Evolutionary conservation across 352 stramenopile genomes (phyloP).

Genomic region (Pelagophyceae sp.): DNA sequence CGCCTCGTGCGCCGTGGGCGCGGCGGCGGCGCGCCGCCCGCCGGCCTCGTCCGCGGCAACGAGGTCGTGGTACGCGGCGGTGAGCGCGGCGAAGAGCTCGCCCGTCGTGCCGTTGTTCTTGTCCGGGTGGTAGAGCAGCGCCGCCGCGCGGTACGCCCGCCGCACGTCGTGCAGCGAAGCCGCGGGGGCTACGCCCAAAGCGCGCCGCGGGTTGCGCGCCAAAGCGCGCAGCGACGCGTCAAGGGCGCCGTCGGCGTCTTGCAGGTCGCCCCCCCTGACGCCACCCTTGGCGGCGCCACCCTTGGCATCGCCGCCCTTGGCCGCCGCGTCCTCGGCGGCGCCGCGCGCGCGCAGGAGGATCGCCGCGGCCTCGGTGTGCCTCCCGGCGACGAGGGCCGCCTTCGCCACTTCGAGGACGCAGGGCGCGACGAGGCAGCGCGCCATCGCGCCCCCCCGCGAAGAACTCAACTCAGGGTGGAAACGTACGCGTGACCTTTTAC

Average conservation of each 20-base stretch:
- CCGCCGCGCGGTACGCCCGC: neutral
- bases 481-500: too few relatives aligned
- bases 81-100: conserved; percentile 12
- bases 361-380: neutral
- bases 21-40: neutral
- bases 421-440: neutral
- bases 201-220: neutral
- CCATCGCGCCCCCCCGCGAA: too few relatives aligned
- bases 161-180: neutral
- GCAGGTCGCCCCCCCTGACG: too few relatives aligned
- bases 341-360: neutral
- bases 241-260: too few relatives aligned
- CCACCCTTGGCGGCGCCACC: too few relatives aligned
- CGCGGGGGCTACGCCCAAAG: neutral
- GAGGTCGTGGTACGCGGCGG: neutral
- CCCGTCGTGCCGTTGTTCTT: neutral
- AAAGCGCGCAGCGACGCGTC: neutral
- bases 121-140: conserved; percentile 10
- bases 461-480: too few relatives aligned
- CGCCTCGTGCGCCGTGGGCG: neutral
- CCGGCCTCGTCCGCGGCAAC: neutral
- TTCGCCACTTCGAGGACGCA: neutral
- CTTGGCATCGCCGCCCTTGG: neutral
- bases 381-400: neutral
- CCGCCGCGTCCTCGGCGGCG: neutral